A percentile compares a stretch with the other conserved stretches of the same genome.
These are phyloP conservation scores for Magnusiomyces magnusii DNA, from an alignment of 1,139 yeast species.

Conservation along the genomic window DNA sequence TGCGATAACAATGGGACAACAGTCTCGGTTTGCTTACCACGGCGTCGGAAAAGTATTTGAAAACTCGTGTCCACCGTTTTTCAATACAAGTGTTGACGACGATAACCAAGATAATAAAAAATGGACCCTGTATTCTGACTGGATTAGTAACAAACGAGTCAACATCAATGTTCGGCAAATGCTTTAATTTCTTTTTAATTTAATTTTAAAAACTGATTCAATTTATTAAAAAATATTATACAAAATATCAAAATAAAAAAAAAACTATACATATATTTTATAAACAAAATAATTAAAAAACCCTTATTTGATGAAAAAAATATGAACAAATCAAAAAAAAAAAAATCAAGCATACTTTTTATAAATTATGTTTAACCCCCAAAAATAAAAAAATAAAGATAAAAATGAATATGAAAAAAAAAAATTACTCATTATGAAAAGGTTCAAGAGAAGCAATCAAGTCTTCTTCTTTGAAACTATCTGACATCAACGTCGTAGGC, in stretches of 20 bases:
- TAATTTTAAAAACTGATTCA: too few relatives aligned
- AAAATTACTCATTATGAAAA: neutral
- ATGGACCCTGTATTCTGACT: conserved; percentile 23
- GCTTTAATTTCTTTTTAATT: conserved; percentile 23
- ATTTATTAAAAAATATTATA: too few relatives aligned
- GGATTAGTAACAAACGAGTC: conserved; percentile 35
- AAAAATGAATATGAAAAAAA: neutral
- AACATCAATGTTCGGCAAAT: conserved; percentile 39
- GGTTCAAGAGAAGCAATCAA: neutral
- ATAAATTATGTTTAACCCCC: neutral
- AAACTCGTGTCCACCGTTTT: conserved; percentile 30
- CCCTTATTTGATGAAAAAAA: neutral
- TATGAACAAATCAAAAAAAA: neutral
- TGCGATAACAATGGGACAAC: conserved; percentile 38
- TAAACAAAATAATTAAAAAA: too few relatives aligned
- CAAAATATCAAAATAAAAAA: neutral
- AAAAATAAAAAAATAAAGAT: neutral
- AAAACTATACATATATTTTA: too few relatives aligned
- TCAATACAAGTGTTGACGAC: conserved; percentile 12
- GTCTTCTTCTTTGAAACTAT: neutral
- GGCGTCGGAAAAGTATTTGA: conserved; percentile 38
- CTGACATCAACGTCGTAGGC: neutral
- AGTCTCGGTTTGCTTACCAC: conserved; percentile 36
- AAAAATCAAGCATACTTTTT: neutral
- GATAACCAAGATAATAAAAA: neutral